Conservation (phyloP, 371 early-diverging fungal genomes). For the Mortierella sp. region DNA sequence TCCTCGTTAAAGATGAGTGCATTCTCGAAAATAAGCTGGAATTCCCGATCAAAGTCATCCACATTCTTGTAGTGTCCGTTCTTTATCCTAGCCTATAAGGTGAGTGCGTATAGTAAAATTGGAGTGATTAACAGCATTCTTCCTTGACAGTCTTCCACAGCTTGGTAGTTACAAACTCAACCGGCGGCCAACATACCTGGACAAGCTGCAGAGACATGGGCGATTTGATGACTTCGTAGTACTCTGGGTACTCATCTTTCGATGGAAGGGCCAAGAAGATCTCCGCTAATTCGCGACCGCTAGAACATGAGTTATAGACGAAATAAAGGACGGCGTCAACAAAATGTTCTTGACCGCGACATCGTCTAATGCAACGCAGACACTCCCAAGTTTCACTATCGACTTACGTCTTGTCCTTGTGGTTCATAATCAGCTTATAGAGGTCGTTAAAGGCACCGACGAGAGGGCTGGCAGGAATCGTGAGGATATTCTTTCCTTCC, state of each 20-base stretch:
- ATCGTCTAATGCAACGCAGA: background rate
- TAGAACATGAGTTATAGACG: background rate
- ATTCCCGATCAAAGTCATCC: slow-evolving; percentile 76
- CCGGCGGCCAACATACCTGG: slow-evolving; percentile 49
- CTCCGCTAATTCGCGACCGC: slow-evolving; percentile 72
- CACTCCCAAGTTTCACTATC: background rate
- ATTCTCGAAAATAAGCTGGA: slow-evolving; percentile 79
- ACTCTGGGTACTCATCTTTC: slow-evolving; percentile 87
- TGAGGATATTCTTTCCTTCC: slow-evolving; percentile 37
- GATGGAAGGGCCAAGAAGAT: slow-evolving; percentile 86
- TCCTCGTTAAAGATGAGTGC: slow-evolving; percentile 84
- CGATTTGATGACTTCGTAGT: slow-evolving; percentile 86
- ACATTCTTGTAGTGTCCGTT: slow-evolving; percentile 69
- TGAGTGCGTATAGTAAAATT: background rate
- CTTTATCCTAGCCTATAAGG: slow-evolving; percentile 64
- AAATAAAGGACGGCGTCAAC: background rate
- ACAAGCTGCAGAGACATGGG: slow-evolving; percentile 87
- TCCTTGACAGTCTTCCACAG: slow-evolving; percentile 14
- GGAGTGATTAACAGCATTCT: background rate
- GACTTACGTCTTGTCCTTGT: slow-evolving; percentile 55
- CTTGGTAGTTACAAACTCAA: background rate
- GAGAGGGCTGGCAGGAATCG: slow-evolving; percentile 30
- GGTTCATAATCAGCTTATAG: slow-evolving; percentile 50
- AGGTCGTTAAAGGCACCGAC: slow-evolving; percentile 52
- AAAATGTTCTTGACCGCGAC: background rate